phyloP scores from a whole-genome alignment of 2,329 filamentous ascomycete genomes.

The Colletotrichum lindemuthianum region DNA sequence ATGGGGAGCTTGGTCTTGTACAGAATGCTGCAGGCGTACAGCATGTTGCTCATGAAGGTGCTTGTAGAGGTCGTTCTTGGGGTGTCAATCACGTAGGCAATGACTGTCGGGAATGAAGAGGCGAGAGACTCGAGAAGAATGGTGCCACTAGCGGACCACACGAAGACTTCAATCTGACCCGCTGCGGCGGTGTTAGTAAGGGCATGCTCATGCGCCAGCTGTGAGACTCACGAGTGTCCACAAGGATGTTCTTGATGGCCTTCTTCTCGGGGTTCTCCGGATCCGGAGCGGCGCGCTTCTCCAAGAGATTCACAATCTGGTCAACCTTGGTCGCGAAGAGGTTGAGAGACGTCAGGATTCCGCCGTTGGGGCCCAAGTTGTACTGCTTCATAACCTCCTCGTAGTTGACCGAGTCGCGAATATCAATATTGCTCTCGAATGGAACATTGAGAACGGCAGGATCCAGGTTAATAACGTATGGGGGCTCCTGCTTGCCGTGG shows the following conservation, averaged over 20 bases:
- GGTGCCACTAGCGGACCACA: constrained; percentile 95
- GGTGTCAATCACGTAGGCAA: constrained; percentile 97
- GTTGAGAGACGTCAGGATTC: constrained; percentile 94
- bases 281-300: constrained; percentile 82
- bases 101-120: constrained; percentile 93
- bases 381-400: constrained; percentile 99
- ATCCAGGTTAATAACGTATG: constrained; percentile 97
- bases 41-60: constrained; percentile 99
- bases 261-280: constrained; percentile 68
- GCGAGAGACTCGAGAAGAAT: constrained; percentile 94
- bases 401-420: constrained; percentile 98
- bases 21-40: constrained; percentile 97
- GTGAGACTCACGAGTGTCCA: constrained; percentile 77
- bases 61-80: constrained; percentile 91
- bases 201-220: not conserved
- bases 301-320: constrained; percentile 87
- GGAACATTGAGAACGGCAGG: constrained; percentile 93
- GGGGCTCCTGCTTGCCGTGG: constrained; percentile 80
- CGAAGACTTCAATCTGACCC: constrained; percentile 98
- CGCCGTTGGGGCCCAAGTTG: constrained; percentile 95
- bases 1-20: constrained; percentile 99
- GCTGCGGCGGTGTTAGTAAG: constrained; percentile 49
- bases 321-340: constrained; percentile 98
- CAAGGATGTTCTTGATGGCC: constrained; percentile 83
- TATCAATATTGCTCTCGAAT: constrained; percentile 98